Percentiles rank a stretch among this genome's conserved stretches.
Evolutionary conservation across 83 land plant genomes (phyloP).

Genomic region (Diphasiastrum complanatum): DNA sequence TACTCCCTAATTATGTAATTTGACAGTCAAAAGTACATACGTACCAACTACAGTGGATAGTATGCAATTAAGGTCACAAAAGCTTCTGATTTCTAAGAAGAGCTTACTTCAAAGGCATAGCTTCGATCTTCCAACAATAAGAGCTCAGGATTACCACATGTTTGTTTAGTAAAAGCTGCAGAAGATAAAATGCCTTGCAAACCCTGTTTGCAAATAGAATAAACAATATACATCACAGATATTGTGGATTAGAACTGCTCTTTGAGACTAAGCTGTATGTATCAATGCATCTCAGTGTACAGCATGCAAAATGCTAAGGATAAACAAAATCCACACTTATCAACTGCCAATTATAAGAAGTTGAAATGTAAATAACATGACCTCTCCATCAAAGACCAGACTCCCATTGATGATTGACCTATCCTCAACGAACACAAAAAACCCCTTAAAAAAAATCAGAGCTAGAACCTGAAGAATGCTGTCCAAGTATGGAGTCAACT

Average conservation of each 20-base stretch:
- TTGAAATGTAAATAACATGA: slow-evolving; percentile 1
- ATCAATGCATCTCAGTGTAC: neutral
- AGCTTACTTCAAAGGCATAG: slow-evolving; percentile 83
- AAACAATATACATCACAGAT: neutral
- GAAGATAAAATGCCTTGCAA: slow-evolving; percentile 68
- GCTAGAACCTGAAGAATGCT: slow-evolving; percentile 82
- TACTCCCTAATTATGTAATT: neutral
- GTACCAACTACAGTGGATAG: neutral
- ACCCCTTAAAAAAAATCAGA: neutral
- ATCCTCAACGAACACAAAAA: neutral
- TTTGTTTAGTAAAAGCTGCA: slow-evolving; percentile 37
- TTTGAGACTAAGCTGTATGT: neutral
- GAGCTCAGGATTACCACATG: slow-evolving; percentile 32
- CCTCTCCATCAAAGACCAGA: neutral
- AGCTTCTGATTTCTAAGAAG: neutral
- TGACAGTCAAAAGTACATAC: neutral
- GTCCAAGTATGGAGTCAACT: slow-evolving; percentile 79
- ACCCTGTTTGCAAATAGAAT: slow-evolving; percentile 48
- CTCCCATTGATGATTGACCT: neutral
- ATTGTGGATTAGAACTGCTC: neutral
- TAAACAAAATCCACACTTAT: too few species aligned
- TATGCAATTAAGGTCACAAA: neutral
- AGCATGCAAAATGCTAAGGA: neutral
- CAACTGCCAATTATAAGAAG: too few species aligned
- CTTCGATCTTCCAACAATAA: slow-evolving; percentile 72